Evolutionary conservation across 1,139 yeast species (phyloP), one percentile per base, ranked within the genome.

Genomic region (Diutina siamensis): DNA sequence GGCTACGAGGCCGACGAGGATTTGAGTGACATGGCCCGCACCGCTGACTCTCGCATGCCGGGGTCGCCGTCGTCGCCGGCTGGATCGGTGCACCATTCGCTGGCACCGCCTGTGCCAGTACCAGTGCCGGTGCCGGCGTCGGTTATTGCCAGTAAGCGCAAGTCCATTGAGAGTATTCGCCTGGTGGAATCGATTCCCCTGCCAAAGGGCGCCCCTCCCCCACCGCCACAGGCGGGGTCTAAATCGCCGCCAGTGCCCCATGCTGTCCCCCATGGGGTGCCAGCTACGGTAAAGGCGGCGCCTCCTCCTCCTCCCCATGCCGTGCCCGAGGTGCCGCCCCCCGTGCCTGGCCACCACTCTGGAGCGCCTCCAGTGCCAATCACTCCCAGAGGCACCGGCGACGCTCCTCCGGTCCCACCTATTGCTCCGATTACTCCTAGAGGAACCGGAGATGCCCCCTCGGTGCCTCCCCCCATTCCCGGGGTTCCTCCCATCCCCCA

Each of bases 1-100:
- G 79, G 77, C 0, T 72, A 74, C 49, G 78, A 73, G 46, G 77
- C 77, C 1, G 78, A 72, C 45, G 76, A 68, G 35, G 78, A 73
- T 48, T 53, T 62, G 21, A 67, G 72, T 9, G 73, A 31, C 12
- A 12, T 31, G 34, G 34, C 34, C 15, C 34, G 34, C 13, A 68
- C 51, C 55, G 58, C 38, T 56, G 62, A 22, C 10, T 10, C 7
- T 13, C 31, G 31, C 31, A 25, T n/a, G 17, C 4, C 17, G 27
- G 2, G n/a, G 20, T 15, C 25, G 40, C 40, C 25, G 27, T 15
- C 8, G n/a, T n/a, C n/a, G n/a, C n/a, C n/a, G n/a, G n/a, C 20
- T 13, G 9, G 13, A 4, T 21, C 17, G 17, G 20, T 9, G 13
- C 20, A n/a, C 20, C 36, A 9, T 19, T 8, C 36, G 1, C 36